Evolutionary conservation across 2,329 filamentous ascomycete species (phyloP).

Genomic region (Fusarium marasasianum): DNA sequence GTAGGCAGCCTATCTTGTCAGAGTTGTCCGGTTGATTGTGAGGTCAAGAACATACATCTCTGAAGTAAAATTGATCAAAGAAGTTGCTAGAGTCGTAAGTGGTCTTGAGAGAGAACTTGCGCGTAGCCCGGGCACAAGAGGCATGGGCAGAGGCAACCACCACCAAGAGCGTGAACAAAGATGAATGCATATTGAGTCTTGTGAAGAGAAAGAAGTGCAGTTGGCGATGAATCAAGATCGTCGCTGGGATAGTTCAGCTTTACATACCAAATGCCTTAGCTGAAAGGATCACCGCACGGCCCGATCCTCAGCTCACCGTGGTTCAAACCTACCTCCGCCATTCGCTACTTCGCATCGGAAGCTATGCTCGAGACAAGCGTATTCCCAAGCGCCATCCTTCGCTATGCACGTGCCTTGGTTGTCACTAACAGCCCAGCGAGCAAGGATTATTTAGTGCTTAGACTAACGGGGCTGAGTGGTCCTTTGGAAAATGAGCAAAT

Average conservation of each 20-base stretch:
- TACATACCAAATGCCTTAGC: neutral
- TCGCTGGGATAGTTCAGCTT: neutral
- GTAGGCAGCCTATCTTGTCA: constrained; percentile 6
- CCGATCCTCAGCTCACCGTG: neutral
- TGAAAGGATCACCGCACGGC: neutral
- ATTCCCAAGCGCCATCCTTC: neutral
- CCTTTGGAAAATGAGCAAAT: constrained; percentile 6
- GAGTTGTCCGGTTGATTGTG: neutral
- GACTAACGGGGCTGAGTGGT: constrained; percentile 5
- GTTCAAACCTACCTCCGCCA: neutral
- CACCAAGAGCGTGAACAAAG: neutral
- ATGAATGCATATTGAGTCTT: neutral
- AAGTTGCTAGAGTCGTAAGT: constrained; percentile 50
- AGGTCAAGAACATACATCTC: neutral
- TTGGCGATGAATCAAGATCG: neutral
- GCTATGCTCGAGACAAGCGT: neutral
- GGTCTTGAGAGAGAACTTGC: constrained; percentile 14
- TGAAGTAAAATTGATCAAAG: constrained; percentile 55
- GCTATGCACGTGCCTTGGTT: neutral
- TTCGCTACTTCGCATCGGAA: neutral
- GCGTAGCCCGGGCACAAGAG: neutral
- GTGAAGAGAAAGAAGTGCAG: neutral
- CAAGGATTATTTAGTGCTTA: constrained; percentile 12
- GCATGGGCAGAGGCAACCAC: neutral
- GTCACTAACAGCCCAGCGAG: neutral